A percentile compares a stretch with the other conserved stretches of the same genome.
Conservation (phyloP, 1,284 basidiomycete species). For the Takashimella koratensis region DNA sequence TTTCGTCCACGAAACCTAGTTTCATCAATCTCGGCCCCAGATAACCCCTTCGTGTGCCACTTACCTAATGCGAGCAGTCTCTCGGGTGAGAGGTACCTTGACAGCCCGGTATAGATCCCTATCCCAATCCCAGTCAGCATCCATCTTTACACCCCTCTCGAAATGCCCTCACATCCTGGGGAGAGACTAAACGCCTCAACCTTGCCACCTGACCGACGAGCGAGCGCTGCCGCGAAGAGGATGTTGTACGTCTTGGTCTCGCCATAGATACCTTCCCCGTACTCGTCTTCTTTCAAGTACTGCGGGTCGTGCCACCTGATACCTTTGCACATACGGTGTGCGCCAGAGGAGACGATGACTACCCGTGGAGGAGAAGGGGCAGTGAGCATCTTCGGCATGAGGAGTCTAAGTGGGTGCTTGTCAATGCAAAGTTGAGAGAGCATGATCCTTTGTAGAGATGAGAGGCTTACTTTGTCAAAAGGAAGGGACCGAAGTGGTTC, state of each 20-base stretch:
- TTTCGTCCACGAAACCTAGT: neutral
- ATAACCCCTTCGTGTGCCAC: constrained; percentile 7
- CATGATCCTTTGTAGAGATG: neutral
- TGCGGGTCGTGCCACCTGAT: constrained; percentile 8
- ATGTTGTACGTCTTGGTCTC: constrained; percentile 9
- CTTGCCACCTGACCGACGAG: constrained; percentile 6
- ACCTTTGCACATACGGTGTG: constrained; percentile 3
- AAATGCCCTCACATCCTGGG: constrained; percentile 9
- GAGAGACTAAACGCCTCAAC: constrained; percentile 8
- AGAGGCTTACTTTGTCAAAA: constrained; percentile 13
- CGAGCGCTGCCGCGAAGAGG: constrained; percentile 8
- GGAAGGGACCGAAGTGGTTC: constrained; percentile 13
- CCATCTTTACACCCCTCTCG: neutral
- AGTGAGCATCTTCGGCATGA: constrained; percentile 12
- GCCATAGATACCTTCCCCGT: neutral
- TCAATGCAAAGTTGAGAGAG: too few species aligned
- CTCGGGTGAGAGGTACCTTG: constrained; percentile 7
- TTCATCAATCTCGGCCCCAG: too few species aligned
- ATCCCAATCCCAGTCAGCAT: neutral
- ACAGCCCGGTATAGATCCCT: constrained; percentile 10
- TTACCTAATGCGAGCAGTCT: constrained; percentile 3
- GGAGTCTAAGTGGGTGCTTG: constrained; percentile 7
- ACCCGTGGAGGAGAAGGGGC: constrained; percentile 7
- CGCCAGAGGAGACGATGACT: constrained; percentile 10
- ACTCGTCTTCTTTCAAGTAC: constrained; percentile 4